A percentile compares a stretch with the other conserved stretches of the same genome.
phyloP scores from a whole-genome alignment of 1,284 basidiomycete species.

The Sporisorium iseilematis-ciliati region DNA sequence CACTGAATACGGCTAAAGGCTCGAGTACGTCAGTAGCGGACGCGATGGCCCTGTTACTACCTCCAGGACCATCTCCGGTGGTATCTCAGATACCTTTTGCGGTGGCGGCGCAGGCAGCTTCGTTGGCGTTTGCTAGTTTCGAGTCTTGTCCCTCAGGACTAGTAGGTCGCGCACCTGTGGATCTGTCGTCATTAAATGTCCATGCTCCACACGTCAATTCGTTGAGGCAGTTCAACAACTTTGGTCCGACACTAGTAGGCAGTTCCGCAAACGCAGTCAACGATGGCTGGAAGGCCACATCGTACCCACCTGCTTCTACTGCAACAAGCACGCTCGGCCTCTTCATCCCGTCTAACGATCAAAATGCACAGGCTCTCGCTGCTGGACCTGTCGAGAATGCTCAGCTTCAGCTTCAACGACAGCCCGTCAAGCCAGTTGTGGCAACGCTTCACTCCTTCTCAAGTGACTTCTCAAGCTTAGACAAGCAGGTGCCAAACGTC shows the following conservation, averaged over 20 bases:
- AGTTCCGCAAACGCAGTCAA: not conserved
- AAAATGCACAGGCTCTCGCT: not conserved
- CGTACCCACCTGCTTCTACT: not conserved
- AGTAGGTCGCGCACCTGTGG: not conserved
- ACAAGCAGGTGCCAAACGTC: not conserved
- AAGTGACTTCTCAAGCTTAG: conserved; percentile 1
- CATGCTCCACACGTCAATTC: not conserved
- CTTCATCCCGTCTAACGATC: not conserved
- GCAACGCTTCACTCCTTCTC: not conserved
- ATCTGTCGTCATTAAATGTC: not conserved
- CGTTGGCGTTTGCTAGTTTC: not conserved
- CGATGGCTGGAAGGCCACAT: not conserved
- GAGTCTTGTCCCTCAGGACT: not conserved
- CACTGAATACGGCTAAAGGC: not conserved
- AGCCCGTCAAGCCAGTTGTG: not conserved
- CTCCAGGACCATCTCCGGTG: not conserved
- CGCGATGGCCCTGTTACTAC: not conserved
- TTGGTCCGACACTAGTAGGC: too few relatives aligned
- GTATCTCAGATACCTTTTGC: not conserved
- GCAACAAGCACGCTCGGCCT: conserved; percentile 2
- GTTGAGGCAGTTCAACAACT: not conserved
- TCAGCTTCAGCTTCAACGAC: not conserved
- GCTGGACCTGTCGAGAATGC: not conserved
- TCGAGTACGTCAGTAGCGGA: too few relatives aligned
- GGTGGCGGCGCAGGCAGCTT: not conserved